Conservation (phyloP, 2,329 filamentous ascomycete genomes). For the Aureobasidium uvarum region DNA sequence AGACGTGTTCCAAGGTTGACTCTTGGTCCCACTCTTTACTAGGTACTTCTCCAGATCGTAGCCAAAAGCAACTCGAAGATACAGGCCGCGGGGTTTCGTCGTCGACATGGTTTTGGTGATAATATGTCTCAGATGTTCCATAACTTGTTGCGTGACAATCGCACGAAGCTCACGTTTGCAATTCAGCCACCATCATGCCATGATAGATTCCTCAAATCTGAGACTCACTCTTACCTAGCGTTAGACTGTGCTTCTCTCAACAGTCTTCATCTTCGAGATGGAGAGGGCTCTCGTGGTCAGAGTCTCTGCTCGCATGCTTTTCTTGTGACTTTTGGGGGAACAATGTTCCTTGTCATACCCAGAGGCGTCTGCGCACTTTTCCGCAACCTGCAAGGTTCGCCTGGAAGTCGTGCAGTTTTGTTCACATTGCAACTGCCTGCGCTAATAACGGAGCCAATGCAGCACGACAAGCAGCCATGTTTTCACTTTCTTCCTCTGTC, state of each 20-base stretch:
- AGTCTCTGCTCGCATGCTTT: constrained; percentile 10
- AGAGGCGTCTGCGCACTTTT: background rate
- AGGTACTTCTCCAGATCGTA: too few species aligned
- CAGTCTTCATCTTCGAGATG: background rate
- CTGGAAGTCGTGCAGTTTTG: constrained; percentile 3
- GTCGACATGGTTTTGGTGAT: background rate
- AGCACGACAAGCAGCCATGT: background rate
- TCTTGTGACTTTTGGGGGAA: background rate
- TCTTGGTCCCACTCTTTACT: too few species aligned
- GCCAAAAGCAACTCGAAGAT: background rate
- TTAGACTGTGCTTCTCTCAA: background rate
- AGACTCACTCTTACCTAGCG: background rate
- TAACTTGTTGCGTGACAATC: background rate
- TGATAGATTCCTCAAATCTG: background rate
- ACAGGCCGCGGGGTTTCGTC: background rate
- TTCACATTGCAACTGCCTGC: background rate
- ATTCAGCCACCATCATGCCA: background rate
- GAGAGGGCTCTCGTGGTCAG: constrained; percentile 1
- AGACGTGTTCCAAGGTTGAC: background rate
- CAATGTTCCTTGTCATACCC: constrained; percentile 8
- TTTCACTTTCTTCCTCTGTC: background rate
- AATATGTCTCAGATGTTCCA: background rate
- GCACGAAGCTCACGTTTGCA: background rate
- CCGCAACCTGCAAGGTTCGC: background rate
- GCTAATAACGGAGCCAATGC: background rate